These are phyloP conservation scores for Malassezia sympodialis DNA, from an alignment of 1,284 basidiomycete species.

Conservation along the genomic window DNA sequence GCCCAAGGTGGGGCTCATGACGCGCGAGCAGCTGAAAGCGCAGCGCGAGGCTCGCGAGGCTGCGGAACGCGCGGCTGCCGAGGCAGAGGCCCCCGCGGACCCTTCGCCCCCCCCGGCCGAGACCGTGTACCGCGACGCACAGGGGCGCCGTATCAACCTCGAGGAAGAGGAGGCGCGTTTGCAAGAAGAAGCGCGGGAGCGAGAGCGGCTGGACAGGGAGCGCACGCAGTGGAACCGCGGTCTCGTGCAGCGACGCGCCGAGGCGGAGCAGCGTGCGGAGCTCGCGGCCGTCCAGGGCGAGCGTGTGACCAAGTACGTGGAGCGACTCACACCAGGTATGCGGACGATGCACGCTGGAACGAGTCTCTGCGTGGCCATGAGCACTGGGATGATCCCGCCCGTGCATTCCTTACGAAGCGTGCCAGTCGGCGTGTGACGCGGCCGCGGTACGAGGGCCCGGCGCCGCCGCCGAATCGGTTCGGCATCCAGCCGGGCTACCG, in stretches of 20 bases:
- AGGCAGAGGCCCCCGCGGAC: constrained; percentile 51
- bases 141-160: constrained; percentile 77
- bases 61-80: constrained; percentile 48
- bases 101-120: constrained; percentile 57
- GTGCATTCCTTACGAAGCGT: constrained; percentile 65
- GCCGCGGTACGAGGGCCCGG: constrained; percentile 73
- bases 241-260: constrained; percentile 59
- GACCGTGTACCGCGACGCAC: constrained; percentile 85
- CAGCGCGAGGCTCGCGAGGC: constrained; percentile 18
- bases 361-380: constrained; percentile 66
- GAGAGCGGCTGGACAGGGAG: constrained; percentile 59
- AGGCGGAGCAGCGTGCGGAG: constrained; percentile 52
- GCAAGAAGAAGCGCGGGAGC: constrained; percentile 11
- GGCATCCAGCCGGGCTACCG: constrained; percentile 86
- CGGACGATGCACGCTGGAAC: constrained; percentile 75
- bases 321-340: constrained; percentile 51
- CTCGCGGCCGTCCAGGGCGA: constrained; percentile 8
- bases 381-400: constrained; percentile 88
- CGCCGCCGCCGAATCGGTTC: constrained; percentile 86
- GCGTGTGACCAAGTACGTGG: constrained; percentile 5
- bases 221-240: constrained; percentile 98
- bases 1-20: constrained; percentile 7
- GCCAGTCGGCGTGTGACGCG: constrained; percentile 52
- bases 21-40: constrained; percentile 12
- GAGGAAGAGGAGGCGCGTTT: constrained; percentile 68